These are phyloP conservation scores for Serendipita vermifera DNA, from an alignment of 768 basidiomycete genomes.

Conservation along the genomic window DNA sequence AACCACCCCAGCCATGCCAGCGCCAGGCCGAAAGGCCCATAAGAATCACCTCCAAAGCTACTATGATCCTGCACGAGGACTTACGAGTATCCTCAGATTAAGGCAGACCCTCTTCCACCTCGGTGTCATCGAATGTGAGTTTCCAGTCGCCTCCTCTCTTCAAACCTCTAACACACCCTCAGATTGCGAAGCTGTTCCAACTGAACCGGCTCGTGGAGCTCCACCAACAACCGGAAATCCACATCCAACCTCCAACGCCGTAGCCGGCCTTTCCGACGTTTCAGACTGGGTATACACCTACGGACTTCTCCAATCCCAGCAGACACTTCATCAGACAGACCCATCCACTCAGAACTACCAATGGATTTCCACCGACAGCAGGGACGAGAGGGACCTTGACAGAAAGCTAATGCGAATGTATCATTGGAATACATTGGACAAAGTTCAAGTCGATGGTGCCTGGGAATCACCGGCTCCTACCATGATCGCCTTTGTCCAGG, in stretches of 20 bases:
- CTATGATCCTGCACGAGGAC: neutral
- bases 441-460: neutral
- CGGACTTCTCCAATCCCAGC: neutral
- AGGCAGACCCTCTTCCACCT: neutral
- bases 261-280: neutral
- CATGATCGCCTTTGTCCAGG: neutral
- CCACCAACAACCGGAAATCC: no score
- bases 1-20: neutral
- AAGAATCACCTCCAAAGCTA: neutral
- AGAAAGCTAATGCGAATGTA: neutral
- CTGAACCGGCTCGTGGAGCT: neutral
- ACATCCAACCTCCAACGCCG: neutral
- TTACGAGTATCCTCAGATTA: neutral
- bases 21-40: conserved; percentile 1
- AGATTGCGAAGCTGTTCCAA: neutral
- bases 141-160: neutral
- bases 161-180: neutral
- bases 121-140: neutral
- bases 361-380: neutral
- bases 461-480: no score
- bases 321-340: neutral
- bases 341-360: neutral
- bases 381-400: neutral
- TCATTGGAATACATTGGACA: neutral
- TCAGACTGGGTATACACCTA: neutral